Percentiles rank a stretch among this genome's conserved stretches.
phyloP scores from a whole-genome alignment of 441 rosid species.

The Gossypium davidsonii region DNA sequence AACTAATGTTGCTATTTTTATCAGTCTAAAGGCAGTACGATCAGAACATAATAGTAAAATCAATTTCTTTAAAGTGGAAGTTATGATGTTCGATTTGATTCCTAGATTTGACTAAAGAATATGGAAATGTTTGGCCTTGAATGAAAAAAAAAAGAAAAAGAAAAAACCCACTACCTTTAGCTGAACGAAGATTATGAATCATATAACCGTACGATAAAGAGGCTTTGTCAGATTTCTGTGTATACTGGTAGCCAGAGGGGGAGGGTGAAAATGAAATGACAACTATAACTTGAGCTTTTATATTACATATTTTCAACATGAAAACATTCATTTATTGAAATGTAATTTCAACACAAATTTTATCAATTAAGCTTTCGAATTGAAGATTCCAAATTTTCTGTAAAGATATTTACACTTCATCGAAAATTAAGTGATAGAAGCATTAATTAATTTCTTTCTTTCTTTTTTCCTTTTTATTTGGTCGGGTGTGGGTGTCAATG shows the following conservation, averaged over 20 bases:
- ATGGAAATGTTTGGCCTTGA: neutral
- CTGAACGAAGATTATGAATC: neutral
- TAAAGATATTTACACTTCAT: neutral
- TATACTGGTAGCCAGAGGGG: neutral
- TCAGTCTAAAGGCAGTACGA: neutral
- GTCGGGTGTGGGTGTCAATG: neutral
- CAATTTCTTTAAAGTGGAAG: neutral
- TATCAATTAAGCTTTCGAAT: neutral
- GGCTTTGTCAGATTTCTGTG: neutral
- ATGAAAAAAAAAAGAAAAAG: neutral
- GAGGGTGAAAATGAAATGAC: neutral
- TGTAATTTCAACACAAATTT: neutral
- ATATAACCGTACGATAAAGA: too few species aligned
- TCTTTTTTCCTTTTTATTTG: neutral
- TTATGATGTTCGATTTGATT: neutral
- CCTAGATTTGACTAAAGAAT: neutral
- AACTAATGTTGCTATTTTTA: neutral
- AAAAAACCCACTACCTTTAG: neutral
- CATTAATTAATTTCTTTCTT: neutral
- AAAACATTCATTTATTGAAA: neutral
- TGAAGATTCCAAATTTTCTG: neutral
- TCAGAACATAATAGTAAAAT: neutral
- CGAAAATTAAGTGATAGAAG: neutral
- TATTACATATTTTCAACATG: neutral
- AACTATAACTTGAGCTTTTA: neutral